These are phyloP conservation scores for Gymnopilus junonius DNA, from an alignment of 768 basidiomycete species.

Conservation along the genomic window DNA sequence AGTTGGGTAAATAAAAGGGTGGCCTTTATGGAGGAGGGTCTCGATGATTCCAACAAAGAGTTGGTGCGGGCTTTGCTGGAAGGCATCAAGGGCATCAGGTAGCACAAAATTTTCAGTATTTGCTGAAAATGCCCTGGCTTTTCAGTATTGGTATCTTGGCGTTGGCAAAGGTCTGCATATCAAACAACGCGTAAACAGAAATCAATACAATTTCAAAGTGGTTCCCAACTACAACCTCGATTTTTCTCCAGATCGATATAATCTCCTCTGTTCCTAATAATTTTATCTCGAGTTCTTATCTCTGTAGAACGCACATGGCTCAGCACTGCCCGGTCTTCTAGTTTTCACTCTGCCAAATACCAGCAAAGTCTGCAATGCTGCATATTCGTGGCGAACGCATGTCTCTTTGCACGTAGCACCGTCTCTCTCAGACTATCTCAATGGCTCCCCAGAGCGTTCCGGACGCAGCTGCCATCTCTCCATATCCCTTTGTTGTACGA, in stretches of 20 bases:
- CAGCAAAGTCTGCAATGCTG: constrained; percentile 41
- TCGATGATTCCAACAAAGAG: not conserved
- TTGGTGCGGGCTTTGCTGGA: constrained; percentile 14
- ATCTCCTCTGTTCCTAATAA: not conserved
- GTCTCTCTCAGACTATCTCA: constrained; percentile 41
- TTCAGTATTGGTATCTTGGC: not conserved
- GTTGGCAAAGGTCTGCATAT: not conserved
- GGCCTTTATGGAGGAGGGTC: constrained; percentile 16
- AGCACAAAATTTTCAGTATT: not conserved
- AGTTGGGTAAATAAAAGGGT: constrained; percentile 25
- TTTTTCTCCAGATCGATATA: not conserved
- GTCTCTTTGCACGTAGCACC: constrained; percentile 33
- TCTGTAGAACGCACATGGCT: not conserved
- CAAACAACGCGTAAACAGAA: not conserved
- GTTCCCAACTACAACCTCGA: not conserved
- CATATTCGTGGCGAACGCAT: constrained; percentile 43
- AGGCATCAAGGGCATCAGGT: not conserved
- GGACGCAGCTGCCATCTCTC: constrained; percentile 56
- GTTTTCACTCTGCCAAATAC: constrained; percentile 34
- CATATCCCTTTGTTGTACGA: constrained; percentile 60
- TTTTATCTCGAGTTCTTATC: not conserved
- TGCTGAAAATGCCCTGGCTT: not conserved
- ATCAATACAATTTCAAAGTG: not conserved
- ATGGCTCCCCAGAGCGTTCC: constrained; percentile 50
- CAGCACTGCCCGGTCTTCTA: not conserved